Conservation (phyloP, 768 basidiomycete species). For the Steccherinum ochraceum region DNA sequence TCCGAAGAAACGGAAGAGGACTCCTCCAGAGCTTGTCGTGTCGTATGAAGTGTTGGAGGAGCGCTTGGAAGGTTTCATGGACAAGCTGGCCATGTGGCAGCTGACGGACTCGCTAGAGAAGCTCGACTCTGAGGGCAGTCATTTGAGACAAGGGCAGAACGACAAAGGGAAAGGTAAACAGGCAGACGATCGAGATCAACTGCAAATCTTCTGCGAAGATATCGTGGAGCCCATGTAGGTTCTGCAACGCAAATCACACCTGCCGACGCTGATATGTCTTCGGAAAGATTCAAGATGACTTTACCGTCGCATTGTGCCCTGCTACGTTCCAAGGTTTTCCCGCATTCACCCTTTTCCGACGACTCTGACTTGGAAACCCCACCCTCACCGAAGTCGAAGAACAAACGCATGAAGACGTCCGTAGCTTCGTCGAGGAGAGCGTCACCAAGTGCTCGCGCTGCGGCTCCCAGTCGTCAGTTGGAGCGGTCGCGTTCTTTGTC, state of each 20-base stretch:
- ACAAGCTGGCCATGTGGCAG: conserved; percentile 76
- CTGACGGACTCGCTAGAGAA: conserved; percentile 37
- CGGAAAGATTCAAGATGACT: conserved; percentile 39
- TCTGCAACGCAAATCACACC: neutral
- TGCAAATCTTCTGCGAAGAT: conserved; percentile 63
- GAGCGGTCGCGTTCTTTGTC: conserved; percentile 40
- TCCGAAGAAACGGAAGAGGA: conserved; percentile 20
- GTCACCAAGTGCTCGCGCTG: conserved; percentile 9
- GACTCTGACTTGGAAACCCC: conserved; percentile 23
- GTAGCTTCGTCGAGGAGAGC: conserved; percentile 3
- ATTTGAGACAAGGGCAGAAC: no score
- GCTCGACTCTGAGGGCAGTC: conserved; percentile 12
- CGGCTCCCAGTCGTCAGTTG: conserved; percentile 2
- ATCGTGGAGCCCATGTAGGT: conserved; percentile 60
- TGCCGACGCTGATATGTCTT: conserved; percentile 2
- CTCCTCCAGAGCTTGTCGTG: conserved; percentile 7
- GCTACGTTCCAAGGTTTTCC: conserved; percentile 63
- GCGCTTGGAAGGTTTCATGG: conserved; percentile 69
- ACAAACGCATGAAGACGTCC: conserved; percentile 10
- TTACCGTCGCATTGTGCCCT: conserved; percentile 51
- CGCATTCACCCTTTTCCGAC: conserved; percentile 54
- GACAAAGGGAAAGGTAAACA: conserved; percentile 15
- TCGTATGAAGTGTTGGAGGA: conserved; percentile 32
- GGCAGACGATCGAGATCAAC: conserved; percentile 50
- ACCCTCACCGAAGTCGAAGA: conserved; percentile 11